These are phyloP conservation scores for Immersiella caudata DNA, from an alignment of 495 filamentous ascomycete species.

Conservation along the genomic window DNA sequence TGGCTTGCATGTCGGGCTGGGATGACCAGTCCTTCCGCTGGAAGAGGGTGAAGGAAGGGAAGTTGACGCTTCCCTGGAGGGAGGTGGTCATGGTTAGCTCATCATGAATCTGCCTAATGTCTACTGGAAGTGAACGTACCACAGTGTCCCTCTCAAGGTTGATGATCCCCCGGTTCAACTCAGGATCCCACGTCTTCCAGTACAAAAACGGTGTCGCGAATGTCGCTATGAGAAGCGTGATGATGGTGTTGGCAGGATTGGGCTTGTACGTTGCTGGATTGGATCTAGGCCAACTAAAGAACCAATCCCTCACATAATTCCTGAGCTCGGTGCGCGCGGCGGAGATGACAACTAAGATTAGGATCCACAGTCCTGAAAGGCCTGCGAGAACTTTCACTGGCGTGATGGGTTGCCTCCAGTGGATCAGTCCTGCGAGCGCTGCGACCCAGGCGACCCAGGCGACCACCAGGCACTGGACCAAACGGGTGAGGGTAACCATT, in stretches of 20 bases:
- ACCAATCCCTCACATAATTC: background rate
- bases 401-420: background rate
- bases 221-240: conserved; percentile 11
- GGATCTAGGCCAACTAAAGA: background rate
- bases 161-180: background rate
- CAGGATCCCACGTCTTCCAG: conserved; percentile 12
- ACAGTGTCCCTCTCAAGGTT: conserved; percentile 16
- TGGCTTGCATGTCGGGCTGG: conserved; percentile 11
- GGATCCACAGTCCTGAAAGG: background rate
- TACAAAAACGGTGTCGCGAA: conserved; percentile 11
- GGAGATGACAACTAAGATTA: background rate
- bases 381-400: background rate
- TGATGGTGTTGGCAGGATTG: conserved; percentile 21
- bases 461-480: no score
- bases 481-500: no score
- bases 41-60: conserved; percentile 24
- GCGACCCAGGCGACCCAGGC: no score
- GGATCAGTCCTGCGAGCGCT: no score
- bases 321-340: background rate
- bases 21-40: conserved; percentile 18
- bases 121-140: background rate
- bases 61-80: conserved; percentile 15
- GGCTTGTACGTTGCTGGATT: background rate
- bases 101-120: no score
- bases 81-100: no score